Percentiles rank a stretch among this genome's conserved stretches.
Evolutionary conservation across 2,329 filamentous ascomycete species (phyloP).

Genomic region (Periconia sp.): DNA sequence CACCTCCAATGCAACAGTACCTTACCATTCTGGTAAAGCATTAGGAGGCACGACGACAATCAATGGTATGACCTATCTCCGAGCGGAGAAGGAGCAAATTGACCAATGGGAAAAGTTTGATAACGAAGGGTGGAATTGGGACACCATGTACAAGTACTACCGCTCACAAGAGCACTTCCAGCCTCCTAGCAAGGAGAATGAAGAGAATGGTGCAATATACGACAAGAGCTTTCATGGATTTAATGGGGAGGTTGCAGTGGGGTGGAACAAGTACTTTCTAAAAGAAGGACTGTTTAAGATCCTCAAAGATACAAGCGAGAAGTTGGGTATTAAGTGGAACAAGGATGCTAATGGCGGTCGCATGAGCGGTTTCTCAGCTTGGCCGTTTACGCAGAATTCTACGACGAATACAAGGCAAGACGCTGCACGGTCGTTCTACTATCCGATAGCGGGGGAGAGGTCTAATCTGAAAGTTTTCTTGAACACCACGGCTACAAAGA

Average conservation of each 20-base stretch:
- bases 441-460: constrained; percentile 45
- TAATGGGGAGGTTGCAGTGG: constrained; percentile 32
- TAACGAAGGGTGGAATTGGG: constrained; percentile 43
- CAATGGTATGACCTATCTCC: constrained; percentile 49
- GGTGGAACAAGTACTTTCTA: constrained; percentile 33
- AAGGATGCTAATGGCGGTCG: constrained; percentile 51
- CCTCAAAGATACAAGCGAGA: constrained; percentile 46
- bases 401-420: constrained; percentile 50
- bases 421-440: constrained; percentile 57
- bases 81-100: constrained; percentile 40
- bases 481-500: constrained; percentile 50
- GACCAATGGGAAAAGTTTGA: constrained; percentile 42
- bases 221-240: constrained; percentile 26
- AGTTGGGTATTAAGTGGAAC: constrained; percentile 47
- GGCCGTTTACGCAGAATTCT: constrained; percentile 51
- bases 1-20: constrained; percentile 31
- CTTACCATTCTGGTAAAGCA: constrained; percentile 50
- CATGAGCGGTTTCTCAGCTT: constrained; percentile 53
- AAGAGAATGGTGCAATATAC: constrained; percentile 30
- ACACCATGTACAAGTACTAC: constrained; percentile 35
- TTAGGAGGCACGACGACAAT: constrained; percentile 52
- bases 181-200: constrained; percentile 21
- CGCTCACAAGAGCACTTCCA: constrained; percentile 32
- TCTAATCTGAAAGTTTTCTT: constrained; percentile 52
- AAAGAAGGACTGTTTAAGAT: constrained; percentile 30